Conservation (phyloP, 2,329 filamentous ascomycete species). For the Cryphonectria naterciae region DNA sequence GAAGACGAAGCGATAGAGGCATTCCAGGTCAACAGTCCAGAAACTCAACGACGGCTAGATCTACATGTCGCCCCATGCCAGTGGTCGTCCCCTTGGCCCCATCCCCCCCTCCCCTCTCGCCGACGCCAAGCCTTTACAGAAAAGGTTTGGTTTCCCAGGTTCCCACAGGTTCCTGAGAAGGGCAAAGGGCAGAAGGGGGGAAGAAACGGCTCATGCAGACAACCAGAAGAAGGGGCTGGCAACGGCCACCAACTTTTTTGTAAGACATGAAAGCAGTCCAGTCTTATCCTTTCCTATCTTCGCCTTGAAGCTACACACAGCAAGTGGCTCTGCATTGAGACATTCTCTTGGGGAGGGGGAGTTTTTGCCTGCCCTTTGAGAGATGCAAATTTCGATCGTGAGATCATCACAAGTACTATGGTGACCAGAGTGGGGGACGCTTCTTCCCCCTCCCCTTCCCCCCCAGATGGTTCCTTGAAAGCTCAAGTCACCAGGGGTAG, state of each 20-base stretch:
- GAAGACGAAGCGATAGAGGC: not conserved
- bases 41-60: not conserved
- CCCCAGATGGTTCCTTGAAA: not conserved
- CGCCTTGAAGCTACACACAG: not conserved
- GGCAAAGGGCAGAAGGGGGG: not conserved
- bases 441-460: no score
- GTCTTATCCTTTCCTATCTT: not conserved
- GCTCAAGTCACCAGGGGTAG: not conserved
- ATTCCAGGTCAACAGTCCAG: not conserved
- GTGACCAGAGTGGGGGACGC: not conserved
- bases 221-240: not conserved
- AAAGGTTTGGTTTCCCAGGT: not conserved
- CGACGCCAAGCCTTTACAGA: not conserved
- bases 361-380: not conserved
- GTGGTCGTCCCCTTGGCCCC: not conserved
- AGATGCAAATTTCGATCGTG: not conserved
- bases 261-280: not conserved
- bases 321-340: not conserved
- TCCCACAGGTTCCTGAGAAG: not conserved
- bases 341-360: not conserved
- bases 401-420: not conserved
- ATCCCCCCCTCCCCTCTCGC: not conserved
- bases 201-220: not conserved
- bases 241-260: not conserved
- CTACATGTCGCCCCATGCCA: constrained; percentile 1